Conservation (phyloP, 257 asterid species). For the Solanum medicagineum region DNA sequence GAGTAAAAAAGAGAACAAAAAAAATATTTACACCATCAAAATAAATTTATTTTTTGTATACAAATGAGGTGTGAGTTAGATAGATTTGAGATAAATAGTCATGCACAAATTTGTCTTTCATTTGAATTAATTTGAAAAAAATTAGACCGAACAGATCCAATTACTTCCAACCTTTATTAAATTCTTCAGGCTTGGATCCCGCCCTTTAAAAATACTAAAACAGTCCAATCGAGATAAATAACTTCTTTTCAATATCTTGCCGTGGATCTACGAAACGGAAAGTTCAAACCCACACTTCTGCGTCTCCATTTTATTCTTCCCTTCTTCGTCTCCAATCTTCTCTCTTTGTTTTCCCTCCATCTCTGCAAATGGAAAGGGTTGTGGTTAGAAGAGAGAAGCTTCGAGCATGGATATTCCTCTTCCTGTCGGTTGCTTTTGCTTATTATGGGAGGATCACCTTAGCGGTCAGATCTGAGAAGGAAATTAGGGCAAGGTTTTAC, state of each 20-base stretch:
- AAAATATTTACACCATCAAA: too few relatives aligned
- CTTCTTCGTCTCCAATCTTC: neutral
- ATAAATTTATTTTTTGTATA: too few relatives aligned
- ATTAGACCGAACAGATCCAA: neutral
- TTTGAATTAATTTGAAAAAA: neutral
- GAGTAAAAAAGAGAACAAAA: too few relatives aligned
- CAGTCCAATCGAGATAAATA: neutral
- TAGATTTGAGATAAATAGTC: too few relatives aligned
- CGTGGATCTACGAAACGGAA: neutral
- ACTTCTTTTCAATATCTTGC: neutral
- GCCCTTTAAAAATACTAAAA: neutral
- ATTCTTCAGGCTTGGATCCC: neutral
- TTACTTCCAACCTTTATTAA: neutral
- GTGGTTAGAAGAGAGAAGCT: constrained; percentile 9
- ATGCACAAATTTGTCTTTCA: too few relatives aligned
- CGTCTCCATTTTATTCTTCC: neutral
- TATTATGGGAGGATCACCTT: constrained; percentile 17
- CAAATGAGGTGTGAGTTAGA: too few relatives aligned
- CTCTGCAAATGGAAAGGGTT: constrained; percentile 19
- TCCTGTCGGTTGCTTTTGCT: constrained; percentile 13
- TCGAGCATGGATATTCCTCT: constrained; percentile 9
- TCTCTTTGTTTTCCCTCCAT: neutral
- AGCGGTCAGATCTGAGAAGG: constrained; percentile 65
- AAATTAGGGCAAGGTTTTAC: constrained; percentile 67
- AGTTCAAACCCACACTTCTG: neutral